Evolutionary conservation across 306 rosid genomes (phyloP).

Genomic region (Pueraria montana): DNA sequence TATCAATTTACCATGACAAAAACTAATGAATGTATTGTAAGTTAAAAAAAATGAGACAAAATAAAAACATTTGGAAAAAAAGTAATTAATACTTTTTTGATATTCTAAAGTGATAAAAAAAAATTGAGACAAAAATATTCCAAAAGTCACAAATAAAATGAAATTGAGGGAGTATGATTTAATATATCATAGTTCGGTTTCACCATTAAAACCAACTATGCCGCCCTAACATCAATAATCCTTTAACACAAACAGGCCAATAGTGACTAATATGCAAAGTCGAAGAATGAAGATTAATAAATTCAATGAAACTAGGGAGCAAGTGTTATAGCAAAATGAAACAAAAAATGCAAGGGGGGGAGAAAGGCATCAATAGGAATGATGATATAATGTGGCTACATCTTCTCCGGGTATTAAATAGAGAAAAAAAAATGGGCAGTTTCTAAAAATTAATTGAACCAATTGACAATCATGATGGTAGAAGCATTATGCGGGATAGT

Average conservation of each 20-base stretch:
- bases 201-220: neutral
- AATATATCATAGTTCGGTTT: neutral
- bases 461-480: constrained; percentile 10
- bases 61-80: neutral
- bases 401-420: neutral
- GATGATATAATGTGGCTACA: constrained; percentile 5
- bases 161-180: neutral
- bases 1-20: neutral
- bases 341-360: neutral
- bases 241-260: constrained; percentile 7
- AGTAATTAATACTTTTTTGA: neutral
- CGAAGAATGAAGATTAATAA: constrained; percentile 15
- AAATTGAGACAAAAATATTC: neutral
- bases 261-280: neutral
- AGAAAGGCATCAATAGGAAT: neutral
- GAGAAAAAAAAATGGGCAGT: neutral
- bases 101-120: neutral
- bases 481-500: constrained; percentile 26
- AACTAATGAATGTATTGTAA: neutral
- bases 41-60: neutral
- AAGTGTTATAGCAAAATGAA: neutral
- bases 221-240: constrained; percentile 6
- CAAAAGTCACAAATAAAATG: neutral
- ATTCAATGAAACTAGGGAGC: constrained; percentile 18
- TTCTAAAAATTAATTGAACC: neutral